Conservation (phyloP, 208 protist species). For the Trypanosoma congolense region DNA sequence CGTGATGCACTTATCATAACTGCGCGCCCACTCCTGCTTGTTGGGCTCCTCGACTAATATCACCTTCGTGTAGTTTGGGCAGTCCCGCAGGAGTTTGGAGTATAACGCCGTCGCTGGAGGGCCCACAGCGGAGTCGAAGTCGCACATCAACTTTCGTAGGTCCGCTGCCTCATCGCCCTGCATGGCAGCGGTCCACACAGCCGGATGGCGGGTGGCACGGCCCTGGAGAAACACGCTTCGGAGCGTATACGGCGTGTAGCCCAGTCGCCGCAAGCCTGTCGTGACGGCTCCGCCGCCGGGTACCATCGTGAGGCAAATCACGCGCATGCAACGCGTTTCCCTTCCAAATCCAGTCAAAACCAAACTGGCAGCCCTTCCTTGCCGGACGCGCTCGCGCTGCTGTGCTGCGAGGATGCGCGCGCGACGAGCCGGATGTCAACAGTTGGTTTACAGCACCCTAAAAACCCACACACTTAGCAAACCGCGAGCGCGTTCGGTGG, state of each 20-base stretch:
- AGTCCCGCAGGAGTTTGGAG: constrained; percentile 46
- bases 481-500: too few species aligned
- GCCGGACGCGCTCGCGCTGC: too few species aligned
- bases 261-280: constrained; percentile 40
- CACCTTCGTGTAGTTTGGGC: constrained; percentile 71
- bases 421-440: too few species aligned
- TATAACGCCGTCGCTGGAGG: constrained; percentile 52
- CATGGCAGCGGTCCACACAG: constrained; percentile 44
- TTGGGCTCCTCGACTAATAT: constrained; percentile 62
- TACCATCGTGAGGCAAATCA: constrained; percentile 68
- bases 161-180: constrained; percentile 21
- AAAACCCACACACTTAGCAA: too few species aligned
- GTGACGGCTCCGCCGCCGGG: constrained; percentile 55
- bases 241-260: constrained; percentile 71
- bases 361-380: too few species aligned
- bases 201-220: constrained; percentile 39
- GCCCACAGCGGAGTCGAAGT: constrained; percentile 57
- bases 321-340: constrained; percentile 44
- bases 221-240: constrained; percentile 42
- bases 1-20: constrained; percentile 32
- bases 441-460: too few species aligned
- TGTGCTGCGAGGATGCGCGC: too few species aligned
- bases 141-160: constrained; percentile 33
- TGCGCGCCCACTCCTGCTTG: constrained; percentile 46
- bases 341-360: too few species aligned